Base-by-base conservation (phyloP, 1,284 basidiomycete species). In the Naganishia albida region DNA sequence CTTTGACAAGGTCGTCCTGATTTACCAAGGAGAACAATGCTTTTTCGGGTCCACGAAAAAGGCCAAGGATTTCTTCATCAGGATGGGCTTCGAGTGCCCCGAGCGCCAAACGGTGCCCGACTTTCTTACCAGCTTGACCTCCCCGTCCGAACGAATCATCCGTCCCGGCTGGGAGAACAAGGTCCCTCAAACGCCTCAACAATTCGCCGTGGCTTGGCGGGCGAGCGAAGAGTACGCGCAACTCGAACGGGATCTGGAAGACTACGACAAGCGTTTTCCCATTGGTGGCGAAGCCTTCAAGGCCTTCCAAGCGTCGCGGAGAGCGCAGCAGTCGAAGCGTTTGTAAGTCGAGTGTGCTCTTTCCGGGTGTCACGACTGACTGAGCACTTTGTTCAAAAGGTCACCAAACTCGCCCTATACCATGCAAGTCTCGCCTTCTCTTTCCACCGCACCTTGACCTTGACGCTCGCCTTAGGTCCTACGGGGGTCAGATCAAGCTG, bases 1-100 rank as follows among this genome's bases (percentile, higher is more conserved):
- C 54, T 89, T 90, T 67, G 86, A 89, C 80, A 88, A 89, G 74
- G 85, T 87, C 42, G 83, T 82, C 68, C 85, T 95, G 25, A 81
- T 95, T 59, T 86, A 91, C 77, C 82, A 90, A 75, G 92, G 92
- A 12, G 87, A 86, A 64, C 87, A 91, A 74, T 89, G 91, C 44
- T 94, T 86, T 82, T 91, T 86, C 74, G 92, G 92, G 6, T 85
- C 86, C 7, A 83, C 86, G 0, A 77, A 77, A 80, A 83, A 87
- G 63, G 92, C 91, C 16, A 87, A 89, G 57, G 80, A 81, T 2
- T 93, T 91, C 80, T 93, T 93, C 70, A 84, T 89, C 72, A 77
- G 82, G 51, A 82, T 93, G 64, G 92, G 92, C 8, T 95, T 86
- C 81, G 83, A 86, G 39, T 79, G 77, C 73, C 81, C 75, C 51